Evolutionary conservation across 257 asterid genomes (phyloP), one percentile per base, ranked within the genome.

Genomic region (Prunella vulgaris): DNA sequence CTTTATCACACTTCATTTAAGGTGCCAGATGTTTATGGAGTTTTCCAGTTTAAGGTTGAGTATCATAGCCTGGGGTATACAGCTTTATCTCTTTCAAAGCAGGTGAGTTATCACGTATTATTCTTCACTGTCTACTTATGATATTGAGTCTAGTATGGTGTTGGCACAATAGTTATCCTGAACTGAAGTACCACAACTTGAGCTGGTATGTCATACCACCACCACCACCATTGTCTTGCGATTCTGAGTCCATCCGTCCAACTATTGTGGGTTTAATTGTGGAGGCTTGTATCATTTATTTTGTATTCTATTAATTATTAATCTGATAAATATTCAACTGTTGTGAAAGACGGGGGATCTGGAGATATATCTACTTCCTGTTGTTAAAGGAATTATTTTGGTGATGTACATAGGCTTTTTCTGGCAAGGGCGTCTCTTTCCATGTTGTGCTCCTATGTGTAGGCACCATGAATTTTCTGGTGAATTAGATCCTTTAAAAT

Each of bases 1-100:
- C 77, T 85, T 37, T 85, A 83, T 78, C 77, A 85, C 78, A 82
- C 97, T 28, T 76, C 92, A 28, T 84, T 90, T 79, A 90, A 90
- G 84, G 94, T 90, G 14, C 97, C 97, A 54, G 97, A 90, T 84
- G 89, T 88, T 63, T 90, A 90, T 78, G 97, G 97, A 46, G 97
- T 90, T 65, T 90, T 90, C 85, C 95, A 88, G 88, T 90, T 90
- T 59, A 90, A 90, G 83, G 86, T 90, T 38, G 96, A 88, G 81
- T 90, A 90, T 61, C 78, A 85, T 70, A 86, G 81, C 75, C 87
- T 90, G 76, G 97, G 97, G 60, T 88, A 86, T 70, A 81, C 96
- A 74, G 77, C 75, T 71, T 73, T 90, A 77, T 80, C 85, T 53
- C 86, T 90, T 52, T 77, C 97, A 21, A 88, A 90, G 76, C 97